Evolutionary conservation across 805 yeast species (phyloP), one percentile per base, ranked within the genome.

Genomic region (Metschnikowia sp.): DNA sequence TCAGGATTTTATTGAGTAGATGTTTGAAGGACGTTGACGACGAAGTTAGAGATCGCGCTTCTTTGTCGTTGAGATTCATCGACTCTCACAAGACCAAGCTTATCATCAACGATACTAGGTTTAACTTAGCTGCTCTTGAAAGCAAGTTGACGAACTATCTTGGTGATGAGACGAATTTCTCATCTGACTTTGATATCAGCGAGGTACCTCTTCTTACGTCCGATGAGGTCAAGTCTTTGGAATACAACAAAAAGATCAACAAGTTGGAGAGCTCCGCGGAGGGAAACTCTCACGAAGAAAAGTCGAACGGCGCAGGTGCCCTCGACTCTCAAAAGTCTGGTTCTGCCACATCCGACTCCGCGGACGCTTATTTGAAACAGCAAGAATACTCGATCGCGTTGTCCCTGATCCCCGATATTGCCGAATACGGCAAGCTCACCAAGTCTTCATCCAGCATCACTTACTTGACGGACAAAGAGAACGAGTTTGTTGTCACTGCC

Each of bases 21-120:
- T 89, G 96, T 56, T 78, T 90, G 55, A 86, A 80, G 55, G 99
- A 92, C 67, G 79, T 76, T 39, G 97, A 92, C 65, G 99, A 92
- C 68, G 99, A 92, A 70, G 99, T 94, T 32, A 88, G 99, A 75
- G 99, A 92, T 65, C 84, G 99, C 65, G 97, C 99, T 9, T 86
- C 96, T 2, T 74, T 92, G 57, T 84, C 96, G 2, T 76, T 92
- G 61, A 78, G 81, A 54, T 80, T 90, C 51, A 77, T 88, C 52
- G 59, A 61, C 18, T 60, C 55, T 41, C 56, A 64, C 8, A 60
- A 63, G 43, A 65, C 66, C 48, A 60, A 61, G 43, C 81, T 85
- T 56, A 77, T 91, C 52, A 77, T 83, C 45, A 86, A 91, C 45
- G 79, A 81, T 43, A 75, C 81, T 50, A 79, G 78, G 51, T 89